Conservation (phyloP, 768 basidiomycete species). For the Leccinum arenicola region DNA sequence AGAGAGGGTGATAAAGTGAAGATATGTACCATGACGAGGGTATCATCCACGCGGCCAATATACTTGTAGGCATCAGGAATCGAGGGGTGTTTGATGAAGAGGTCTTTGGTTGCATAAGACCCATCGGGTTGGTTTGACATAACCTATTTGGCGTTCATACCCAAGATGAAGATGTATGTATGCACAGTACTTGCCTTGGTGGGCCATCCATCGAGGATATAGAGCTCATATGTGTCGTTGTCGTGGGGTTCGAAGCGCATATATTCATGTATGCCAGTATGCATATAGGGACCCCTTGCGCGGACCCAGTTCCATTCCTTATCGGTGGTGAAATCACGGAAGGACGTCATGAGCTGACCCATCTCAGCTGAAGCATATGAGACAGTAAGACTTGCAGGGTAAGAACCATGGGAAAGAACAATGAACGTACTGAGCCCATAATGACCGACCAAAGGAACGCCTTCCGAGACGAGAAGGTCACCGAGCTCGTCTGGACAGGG, state of each 20-base stretch:
- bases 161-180: background rate
- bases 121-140: conserved; percentile 47
- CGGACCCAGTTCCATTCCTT: conserved; percentile 58
- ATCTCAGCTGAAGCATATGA: conserved; percentile 23
- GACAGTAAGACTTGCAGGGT: background rate
- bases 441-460: conserved; percentile 46
- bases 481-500: conserved; percentile 55
- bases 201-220: conserved; percentile 50
- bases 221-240: conserved; percentile 43
- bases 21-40: conserved; percentile 37
- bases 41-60: conserved; percentile 56
- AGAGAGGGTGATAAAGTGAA: background rate
- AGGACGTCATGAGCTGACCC: conserved; percentile 44
- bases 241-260: conserved; percentile 44
- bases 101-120: conserved; percentile 54
- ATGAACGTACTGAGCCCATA: conserved; percentile 46
- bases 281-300: conserved; percentile 23
- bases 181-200: conserved; percentile 36
- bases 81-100: conserved; percentile 48
- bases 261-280: conserved; percentile 28
- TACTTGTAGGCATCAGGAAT: conserved; percentile 42
- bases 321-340: conserved; percentile 46
- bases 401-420: background rate
- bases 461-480: conserved; percentile 44
- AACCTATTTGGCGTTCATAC: conserved; percentile 12